These are phyloP conservation scores for Pyricularia grisea DNA, from an alignment of 2,329 filamentous ascomycete species.

Conservation along the genomic window DNA sequence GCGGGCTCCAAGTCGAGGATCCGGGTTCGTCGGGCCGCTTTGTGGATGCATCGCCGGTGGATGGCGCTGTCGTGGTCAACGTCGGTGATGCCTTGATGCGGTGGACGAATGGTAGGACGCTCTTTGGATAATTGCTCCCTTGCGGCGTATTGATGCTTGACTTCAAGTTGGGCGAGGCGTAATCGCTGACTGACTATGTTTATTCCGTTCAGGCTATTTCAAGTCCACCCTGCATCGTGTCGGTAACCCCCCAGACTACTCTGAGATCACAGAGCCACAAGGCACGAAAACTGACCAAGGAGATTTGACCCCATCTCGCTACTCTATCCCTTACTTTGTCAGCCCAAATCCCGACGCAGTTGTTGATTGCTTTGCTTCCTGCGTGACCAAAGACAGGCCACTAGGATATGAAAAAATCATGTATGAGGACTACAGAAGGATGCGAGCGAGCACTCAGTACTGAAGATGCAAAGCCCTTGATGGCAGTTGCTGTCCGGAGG, in stretches of 20 bases:
- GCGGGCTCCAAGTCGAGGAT: conserved; percentile 34
- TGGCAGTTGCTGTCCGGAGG: not conserved
- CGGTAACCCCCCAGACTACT: conserved; percentile 23
- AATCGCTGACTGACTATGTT: not conserved
- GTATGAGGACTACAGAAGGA: not conserved
- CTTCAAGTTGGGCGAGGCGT: too few relatives aligned
- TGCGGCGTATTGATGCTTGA: too few relatives aligned
- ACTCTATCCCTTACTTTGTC: conserved; percentile 51
- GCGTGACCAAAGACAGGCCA: conserved; percentile 27
- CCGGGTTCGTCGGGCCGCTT: conserved; percentile 24
- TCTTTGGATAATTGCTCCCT: conserved; percentile 2
- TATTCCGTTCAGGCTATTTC: conserved; percentile 26
- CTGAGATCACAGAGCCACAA: conserved; percentile 19
- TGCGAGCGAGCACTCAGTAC: not conserved
- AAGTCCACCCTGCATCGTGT: conserved; percentile 46
- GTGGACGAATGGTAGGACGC: conserved; percentile 26
- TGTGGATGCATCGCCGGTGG: conserved; percentile 22
- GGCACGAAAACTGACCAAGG: conserved; percentile 22
- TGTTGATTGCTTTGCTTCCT: conserved; percentile 41
- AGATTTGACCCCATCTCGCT: conserved; percentile 33
- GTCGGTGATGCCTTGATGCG: conserved; percentile 28
- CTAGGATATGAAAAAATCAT: conserved; percentile 35
- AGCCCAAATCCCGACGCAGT: conserved; percentile 34
- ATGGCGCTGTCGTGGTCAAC: conserved; percentile 26
- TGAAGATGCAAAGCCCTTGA: not conserved